Evolutionary conservation across 169 alveolate genomes (phyloP), one percentile per base, ranked within the genome.

Genomic region (Nephromyces sp.): DNA sequence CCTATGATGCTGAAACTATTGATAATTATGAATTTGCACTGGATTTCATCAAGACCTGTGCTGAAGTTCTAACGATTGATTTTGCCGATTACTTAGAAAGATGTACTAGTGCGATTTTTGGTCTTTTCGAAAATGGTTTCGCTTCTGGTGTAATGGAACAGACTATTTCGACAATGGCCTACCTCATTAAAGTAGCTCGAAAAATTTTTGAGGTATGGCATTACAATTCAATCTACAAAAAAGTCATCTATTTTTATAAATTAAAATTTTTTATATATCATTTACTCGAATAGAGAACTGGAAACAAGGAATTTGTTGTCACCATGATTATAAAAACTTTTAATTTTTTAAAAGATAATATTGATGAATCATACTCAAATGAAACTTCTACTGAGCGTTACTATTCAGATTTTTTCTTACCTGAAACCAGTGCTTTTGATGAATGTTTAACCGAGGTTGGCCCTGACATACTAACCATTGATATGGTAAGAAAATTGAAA

Each of bases 161-260:
- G 74, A 87, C 94, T 15, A 77, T 89, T 30, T 72, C 74, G 8
- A 89, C 94, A 3, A 74, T 89, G 78, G 91, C 92, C 32, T 74
- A 86, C n/a, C 76, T 89, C 65, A 86, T 89, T 30, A 86, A 77
- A n/a, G 94, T 92, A 31, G 64, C 81, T 22, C 82, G 89, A 32
- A 63, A 75, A 62, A 65, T 82, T 4, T 79, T 84, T 15, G 73
- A 66, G 73, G 73, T 53, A n/a, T n/a, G 15, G 63, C 21, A 8
- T 8, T 15, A 8, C 73, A 8, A 8, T 8, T 63, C 73, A 27
- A 34, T 66, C 69, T 34, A 15, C 3, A 25, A 0, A 1, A 4
- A 8, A 2, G 62, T 6, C 8, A 53, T 51, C 0, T 35, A 1
- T 27, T 34, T 33, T 5, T 24, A 1, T 24, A 5, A 8, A 15